Conservation (phyloP, 129 eudicot genomes). For the Arctium lappa region DNA sequence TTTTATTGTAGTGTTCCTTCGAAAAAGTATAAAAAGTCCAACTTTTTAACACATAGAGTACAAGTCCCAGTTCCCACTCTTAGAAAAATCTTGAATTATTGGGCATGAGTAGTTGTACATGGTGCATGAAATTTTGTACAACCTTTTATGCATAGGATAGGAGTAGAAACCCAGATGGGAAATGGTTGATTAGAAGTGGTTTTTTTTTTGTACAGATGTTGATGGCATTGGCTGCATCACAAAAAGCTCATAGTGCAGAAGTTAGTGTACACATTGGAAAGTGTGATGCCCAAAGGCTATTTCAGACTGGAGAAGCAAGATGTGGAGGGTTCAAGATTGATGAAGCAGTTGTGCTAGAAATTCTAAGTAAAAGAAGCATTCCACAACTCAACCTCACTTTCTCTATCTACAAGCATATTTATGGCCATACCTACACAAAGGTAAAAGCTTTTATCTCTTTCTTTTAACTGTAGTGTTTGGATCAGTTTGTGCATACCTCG, state of each 20-base stretch:
- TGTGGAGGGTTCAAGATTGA: constrained; percentile 41
- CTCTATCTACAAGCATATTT: constrained; percentile 62
- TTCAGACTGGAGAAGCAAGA: constrained; percentile 67
- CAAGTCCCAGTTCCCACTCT: not conserved
- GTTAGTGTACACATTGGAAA: constrained; percentile 72
- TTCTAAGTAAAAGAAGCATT: constrained; percentile 76
- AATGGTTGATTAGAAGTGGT: constrained; percentile 18
- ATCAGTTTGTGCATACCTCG: no score
- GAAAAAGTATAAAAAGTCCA: not conserved
- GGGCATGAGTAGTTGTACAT: constrained; percentile 6
- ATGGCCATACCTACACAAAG: constrained; percentile 70
- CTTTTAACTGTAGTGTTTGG: not conserved
- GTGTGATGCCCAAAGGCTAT: constrained; percentile 80
- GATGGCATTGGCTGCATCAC: constrained; percentile 81
- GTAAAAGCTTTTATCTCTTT: constrained; percentile 24
- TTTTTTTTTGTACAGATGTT: constrained; percentile 37
- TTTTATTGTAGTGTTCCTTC: not conserved
- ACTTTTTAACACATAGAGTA: not conserved
- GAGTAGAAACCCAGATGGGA: constrained; percentile 16
- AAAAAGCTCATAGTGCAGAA: constrained; percentile 66
- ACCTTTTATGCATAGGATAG: not conserved
- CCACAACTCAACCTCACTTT: constrained; percentile 61
- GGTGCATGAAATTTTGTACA: not conserved
- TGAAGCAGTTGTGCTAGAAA: constrained; percentile 76
- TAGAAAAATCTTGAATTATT: constrained; percentile 2